Conservation (phyloP, 441 rosid species). For the Breynia disticha region DNA sequence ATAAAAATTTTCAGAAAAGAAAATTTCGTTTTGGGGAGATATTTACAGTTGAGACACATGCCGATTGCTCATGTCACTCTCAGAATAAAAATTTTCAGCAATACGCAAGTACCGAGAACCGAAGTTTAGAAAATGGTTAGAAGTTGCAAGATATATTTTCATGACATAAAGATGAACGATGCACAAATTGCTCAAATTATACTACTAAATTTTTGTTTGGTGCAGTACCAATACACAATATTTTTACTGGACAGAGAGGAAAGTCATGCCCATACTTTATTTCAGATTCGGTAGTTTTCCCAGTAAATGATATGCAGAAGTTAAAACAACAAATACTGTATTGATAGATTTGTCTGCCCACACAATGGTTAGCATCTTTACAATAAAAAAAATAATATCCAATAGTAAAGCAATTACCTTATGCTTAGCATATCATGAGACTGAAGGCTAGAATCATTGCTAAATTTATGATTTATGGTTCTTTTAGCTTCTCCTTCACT, state of each 20-base stretch:
- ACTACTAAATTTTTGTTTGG: too few species aligned
- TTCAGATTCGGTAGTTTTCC: too few species aligned
- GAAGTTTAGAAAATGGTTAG: too few species aligned
- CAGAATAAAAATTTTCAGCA: neutral
- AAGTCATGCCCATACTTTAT: too few species aligned
- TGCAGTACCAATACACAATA: too few species aligned
- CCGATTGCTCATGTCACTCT: neutral
- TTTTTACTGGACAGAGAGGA: too few species aligned
- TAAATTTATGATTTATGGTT: slow-evolving; percentile 29
- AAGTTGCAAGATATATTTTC: too few species aligned
- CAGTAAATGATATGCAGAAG: neutral
- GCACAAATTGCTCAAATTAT: too few species aligned
- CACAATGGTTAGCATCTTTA: neutral
- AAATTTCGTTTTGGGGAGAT: neutral
- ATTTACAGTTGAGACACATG: neutral
- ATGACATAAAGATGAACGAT: too few species aligned
- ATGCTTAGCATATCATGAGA: slow-evolving; percentile 32
- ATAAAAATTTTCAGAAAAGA: neutral
- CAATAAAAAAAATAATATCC: neutral
- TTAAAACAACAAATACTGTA: neutral
- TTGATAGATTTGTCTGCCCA: neutral
- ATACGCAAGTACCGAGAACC: neutral
- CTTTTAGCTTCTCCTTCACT: slow-evolving; percentile 40
- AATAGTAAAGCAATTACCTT: slow-evolving; percentile 29
- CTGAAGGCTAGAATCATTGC: slow-evolving; percentile 30